Percentiles rank a stretch among this genome's conserved stretches.
phyloP scores from a whole-genome alignment of 139 green algal species.

The Pedinophyceae sp. region DNA sequence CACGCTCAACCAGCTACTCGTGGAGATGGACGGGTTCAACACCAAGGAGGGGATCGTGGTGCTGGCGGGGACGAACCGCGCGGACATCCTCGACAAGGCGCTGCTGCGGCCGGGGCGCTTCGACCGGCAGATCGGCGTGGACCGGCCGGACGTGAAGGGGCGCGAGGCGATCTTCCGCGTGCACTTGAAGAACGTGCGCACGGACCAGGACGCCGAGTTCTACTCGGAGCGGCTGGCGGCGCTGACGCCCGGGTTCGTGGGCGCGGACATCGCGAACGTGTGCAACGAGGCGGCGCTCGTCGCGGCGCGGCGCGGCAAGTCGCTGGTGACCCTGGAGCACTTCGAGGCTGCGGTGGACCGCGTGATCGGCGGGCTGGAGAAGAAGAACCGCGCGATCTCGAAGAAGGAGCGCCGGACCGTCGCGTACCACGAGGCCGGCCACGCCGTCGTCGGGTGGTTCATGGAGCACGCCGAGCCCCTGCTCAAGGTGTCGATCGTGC shows the following conservation, averaged over 20 bases:
- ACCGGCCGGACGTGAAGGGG: slow-evolving; percentile 90
- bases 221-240: slow-evolving; percentile 76
- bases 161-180: slow-evolving; percentile 85
- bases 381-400: slow-evolving; percentile 82
- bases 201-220: slow-evolving; percentile 7
- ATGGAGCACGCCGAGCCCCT: slow-evolving; percentile 91
- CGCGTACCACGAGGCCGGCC: slow-evolving; percentile 90
- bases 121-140: slow-evolving; percentile 91
- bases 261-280: slow-evolving; percentile 99
- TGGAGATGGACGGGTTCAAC: slow-evolving; percentile 79
- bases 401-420: slow-evolving; percentile 83
- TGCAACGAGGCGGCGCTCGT: slow-evolving; percentile 94
- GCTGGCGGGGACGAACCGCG: slow-evolving; percentile 92
- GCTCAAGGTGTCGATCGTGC: slow-evolving; percentile 98
- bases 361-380: slow-evolving; percentile 96
- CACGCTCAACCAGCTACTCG: slow-evolving; percentile 96
- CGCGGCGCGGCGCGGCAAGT: slow-evolving; percentile 53
- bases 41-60: slow-evolving; percentile 90
- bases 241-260: slow-evolving; percentile 79
- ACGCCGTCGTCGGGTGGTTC: slow-evolving; percentile 91
- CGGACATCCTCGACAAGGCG: slow-evolving; percentile 95
- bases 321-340: slow-evolving; percentile 52
- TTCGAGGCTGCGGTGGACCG: slow-evolving; percentile 93
- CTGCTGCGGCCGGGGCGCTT: slow-evolving; percentile 88
- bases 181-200: slow-evolving; percentile 5